Evolutionary conservation across 306 rosid genomes (phyloP), one percentile per base, ranked within the genome.

Genomic region (Geum urbanum): DNA sequence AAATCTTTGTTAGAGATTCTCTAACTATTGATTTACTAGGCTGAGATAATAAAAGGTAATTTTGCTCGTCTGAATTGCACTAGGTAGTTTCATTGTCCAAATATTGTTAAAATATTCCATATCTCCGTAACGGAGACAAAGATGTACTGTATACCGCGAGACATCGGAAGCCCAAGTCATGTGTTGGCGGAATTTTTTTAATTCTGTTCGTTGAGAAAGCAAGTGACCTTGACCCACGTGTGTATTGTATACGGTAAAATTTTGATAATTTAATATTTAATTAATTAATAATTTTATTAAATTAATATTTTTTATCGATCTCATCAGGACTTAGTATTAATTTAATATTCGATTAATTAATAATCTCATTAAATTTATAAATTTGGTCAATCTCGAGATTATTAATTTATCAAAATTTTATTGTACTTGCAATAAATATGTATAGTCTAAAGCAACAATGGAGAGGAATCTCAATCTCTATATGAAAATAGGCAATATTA

Each of bases 381-480:
- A n/a, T n/a, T n/a, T n/a, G n/a, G n/a, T n/a, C n/a, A n/a, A n/a
- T n/a, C n/a, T n/a, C n/a, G n/a, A n/a, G n/a, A n/a, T n/a, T n/a
- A n/a, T n/a, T n/a, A n/a, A n/a, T n/a, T n/a, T n/a, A n/a, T n/a
- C n/a, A n/a, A n/a, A n/a, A n/a, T n/a, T n/a, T n/a, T n/a, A n/a
- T n/a, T n/a, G n/a, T 24, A 45, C 3, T 66, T 5, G 72, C 60
- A n/a, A n/a, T n/a, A 14, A 45, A 3, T 6, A 57, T 45, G 66
- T 61, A 7, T 63, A 51, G 72, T 67, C 72, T 56, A 68, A 60
- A 67, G 55, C 72, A 71, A 67, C 65, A 46, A 9, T 0, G 47
- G 67, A 62, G n/a, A n/a, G 78, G 86, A 82, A 82, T 82, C 75
- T 61, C 65, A 61, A 72, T 53, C 54, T 43, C 24, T 55, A 44